Evolutionary conservation across 1,139 yeast genomes (phyloP), one percentile per base, ranked within the genome.

Genomic region (Candida tunisiensis): DNA sequence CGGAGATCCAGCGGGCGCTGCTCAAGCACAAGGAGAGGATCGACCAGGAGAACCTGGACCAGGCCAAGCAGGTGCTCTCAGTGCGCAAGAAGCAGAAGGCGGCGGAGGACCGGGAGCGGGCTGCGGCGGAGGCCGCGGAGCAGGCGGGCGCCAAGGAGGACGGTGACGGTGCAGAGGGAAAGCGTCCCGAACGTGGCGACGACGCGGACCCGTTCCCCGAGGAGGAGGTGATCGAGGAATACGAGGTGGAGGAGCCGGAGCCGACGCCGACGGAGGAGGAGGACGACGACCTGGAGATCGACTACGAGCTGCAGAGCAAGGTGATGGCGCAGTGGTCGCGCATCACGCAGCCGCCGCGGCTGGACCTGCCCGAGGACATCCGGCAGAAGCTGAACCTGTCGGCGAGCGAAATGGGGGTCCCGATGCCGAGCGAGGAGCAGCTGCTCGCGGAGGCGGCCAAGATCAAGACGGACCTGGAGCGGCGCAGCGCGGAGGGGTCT

Each of bases 341-440:
- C 10, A 32, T 39, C 13, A 37, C 42, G 1, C 36, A 34, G 3
- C 38, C 41, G 3, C 42, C 42, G n/a, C n/a, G n/a, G n/a, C n/a
- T n/a, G n/a, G n/a, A n/a, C n/a, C n/a, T n/a, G n/a, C n/a, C n/a
- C n/a, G n/a, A n/a, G n/a, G n/a, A n/a, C n/a, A n/a, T n/a, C n/a
- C n/a, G n/a, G n/a, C n/a, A n/a, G n/a, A n/a, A n/a, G n/a, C n/a
- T n/a, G n/a, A n/a, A n/a, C n/a, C n/a, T n/a, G n/a, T n/a, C n/a
- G n/a, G n/a, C n/a, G n/a, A n/a, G n/a, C n/a, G n/a, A n/a, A n/a
- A n/a, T n/a, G n/a, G n/a, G n/a, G n/a, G n/a, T n/a, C n/a, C n/a
- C n/a, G n/a, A n/a, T n/a, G n/a, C n/a, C n/a, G n/a, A n/a, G n/a
- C n/a, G n/a, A n/a, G n/a, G n/a, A n/a, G n/a, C n/a, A n/a, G n/a